phyloP scores from a whole-genome alignment of 805 yeast genomes.

The Kluyveromyces siamensis region DNA sequence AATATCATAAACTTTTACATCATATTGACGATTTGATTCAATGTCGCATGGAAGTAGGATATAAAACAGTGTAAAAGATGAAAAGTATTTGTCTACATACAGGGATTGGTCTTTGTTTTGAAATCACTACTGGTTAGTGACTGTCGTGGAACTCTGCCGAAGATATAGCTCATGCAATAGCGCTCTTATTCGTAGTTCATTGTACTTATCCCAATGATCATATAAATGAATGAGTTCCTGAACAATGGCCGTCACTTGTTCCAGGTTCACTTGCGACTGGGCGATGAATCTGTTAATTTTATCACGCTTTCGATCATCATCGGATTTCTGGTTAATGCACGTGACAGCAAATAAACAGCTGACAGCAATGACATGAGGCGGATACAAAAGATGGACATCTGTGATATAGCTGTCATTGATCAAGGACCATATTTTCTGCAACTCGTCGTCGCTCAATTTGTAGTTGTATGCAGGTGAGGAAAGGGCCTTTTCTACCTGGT shows the following conservation, averaged over 20 bases:
- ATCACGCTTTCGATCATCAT: constrained; percentile 9
- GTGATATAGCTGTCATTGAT: constrained; percentile 86
- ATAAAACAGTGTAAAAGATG: no score
- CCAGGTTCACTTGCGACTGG: constrained; percentile 64
- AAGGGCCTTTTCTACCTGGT: constrained; percentile 40
- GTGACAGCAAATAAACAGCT: constrained; percentile 75
- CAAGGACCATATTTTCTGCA: constrained; percentile 82
- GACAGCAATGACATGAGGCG: constrained; percentile 84
- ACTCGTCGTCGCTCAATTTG: constrained; percentile 48
- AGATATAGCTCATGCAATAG: constrained; percentile 26
- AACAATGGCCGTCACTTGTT: constrained; percentile 68
- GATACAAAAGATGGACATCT: constrained; percentile 70
- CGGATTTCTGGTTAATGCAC: constrained; percentile 10
- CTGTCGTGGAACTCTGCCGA: not conserved
- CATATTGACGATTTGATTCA: no score
- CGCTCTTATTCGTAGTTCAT: constrained; percentile 48
- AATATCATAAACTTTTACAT: no score
- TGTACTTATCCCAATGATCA: constrained; percentile 80
- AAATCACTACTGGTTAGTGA: not conserved
- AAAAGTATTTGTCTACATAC: not conserved
- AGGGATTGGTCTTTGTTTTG: not conserved
- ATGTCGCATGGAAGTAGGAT: no score
- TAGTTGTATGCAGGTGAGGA: constrained; percentile 26
- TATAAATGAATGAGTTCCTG: constrained; percentile 79
- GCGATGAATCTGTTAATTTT: constrained; percentile 46